Evolutionary conservation across 495 filamentous ascomycete species (phyloP).

Genomic region (Aspergillus conjunctus): DNA sequence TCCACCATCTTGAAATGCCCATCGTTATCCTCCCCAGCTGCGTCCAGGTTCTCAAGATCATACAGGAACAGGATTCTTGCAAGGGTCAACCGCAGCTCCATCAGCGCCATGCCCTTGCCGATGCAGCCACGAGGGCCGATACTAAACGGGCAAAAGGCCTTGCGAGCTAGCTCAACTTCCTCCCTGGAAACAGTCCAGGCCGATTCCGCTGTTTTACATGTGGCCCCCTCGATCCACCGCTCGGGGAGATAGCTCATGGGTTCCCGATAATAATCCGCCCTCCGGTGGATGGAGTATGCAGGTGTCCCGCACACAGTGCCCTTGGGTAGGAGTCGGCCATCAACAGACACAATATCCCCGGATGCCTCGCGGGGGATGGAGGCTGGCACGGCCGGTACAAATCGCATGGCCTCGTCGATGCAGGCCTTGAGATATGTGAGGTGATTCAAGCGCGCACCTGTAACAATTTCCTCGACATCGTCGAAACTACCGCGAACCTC

Average conservation of each 20-base stretch:
- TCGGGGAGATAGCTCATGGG: slow-evolving; percentile 53
- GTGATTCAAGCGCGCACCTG: slow-evolving; percentile 11
- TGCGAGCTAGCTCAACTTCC: slow-evolving; percentile 42
- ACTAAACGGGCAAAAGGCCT: slow-evolving; percentile 59
- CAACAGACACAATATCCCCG: slow-evolving; percentile 56
- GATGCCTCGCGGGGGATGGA: slow-evolving; percentile 60
- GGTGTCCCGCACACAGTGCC: slow-evolving; percentile 58
- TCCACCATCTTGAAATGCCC: slow-evolving; percentile 50
- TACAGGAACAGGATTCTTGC: slow-evolving; percentile 53
- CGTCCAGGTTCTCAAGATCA: slow-evolving; percentile 47
- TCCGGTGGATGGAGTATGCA: slow-evolving; percentile 59
- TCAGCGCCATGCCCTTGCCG: slow-evolving; percentile 59
- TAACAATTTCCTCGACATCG: slow-evolving; percentile 38
- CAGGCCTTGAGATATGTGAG: slow-evolving; percentile 53
- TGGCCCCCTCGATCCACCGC: slow-evolving; percentile 55
- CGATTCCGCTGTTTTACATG: slow-evolving; percentile 25
- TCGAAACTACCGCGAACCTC: slow-evolving; percentile 58
- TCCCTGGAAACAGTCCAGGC: slow-evolving; percentile 41
- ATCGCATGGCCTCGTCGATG: slow-evolving; percentile 73
- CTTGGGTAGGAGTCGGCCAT: slow-evolving; percentile 53
- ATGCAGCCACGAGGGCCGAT: slow-evolving; percentile 61
- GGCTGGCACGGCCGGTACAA: slow-evolving; percentile 63
- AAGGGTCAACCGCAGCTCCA: slow-evolving; percentile 56
- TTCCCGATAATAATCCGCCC: slow-evolving; percentile 55
- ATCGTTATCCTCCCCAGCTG: slow-evolving; percentile 40